Base-by-base conservation (phyloP, 371 early-diverging fungal species). In the Funneliformis caledonium region DNA sequence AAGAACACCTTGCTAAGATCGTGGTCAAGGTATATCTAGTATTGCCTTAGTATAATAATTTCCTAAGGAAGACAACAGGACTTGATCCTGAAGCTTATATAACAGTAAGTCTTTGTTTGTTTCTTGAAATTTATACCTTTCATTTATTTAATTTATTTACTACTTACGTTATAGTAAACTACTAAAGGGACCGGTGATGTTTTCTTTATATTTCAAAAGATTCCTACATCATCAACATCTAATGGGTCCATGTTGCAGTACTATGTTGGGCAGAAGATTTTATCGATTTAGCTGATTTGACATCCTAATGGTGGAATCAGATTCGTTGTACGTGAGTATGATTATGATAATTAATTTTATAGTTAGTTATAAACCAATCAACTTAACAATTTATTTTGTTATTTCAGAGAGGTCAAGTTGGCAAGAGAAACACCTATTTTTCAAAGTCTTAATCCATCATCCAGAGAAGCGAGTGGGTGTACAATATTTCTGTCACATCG, bases 231-330 rank as follows among this genome's bases (percentile, higher is more conserved):
- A 11, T 79, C 83, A 37, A 22, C n/a, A 45, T 37, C 75, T 22
- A 79, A 47, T 74, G 74, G 22, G 12, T 4, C 45, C 1, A 1
- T 50, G 65, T 45, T 72, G 83, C 42, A 85, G 82, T 68, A 85
- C 84, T 31, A 81, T 86, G 65, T 83, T 87, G 80, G 83, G 84
- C 10, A 83, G 83, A 26, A 26, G 26, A 70, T 72, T 87, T 16
- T 85, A 87, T 70, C 72, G 86, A 16, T 87, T 87, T 68, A 84
- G 85, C 19, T 86, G 86, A 84, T 87, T 87, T 77, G 86, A 26
- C 26, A 26, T 26, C 26, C 26, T 26, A 26, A 26, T 26, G 26
- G 26, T 26, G 26, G 26, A 0, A 26, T 26, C 26, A 26, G 26
- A 26, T 26, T 26, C 26, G 26, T 26, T 26, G 26, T 26, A 59